phyloP scores from a whole-genome alignment of 176 grass and related monocot species.

The Lolium perenne region DNA sequence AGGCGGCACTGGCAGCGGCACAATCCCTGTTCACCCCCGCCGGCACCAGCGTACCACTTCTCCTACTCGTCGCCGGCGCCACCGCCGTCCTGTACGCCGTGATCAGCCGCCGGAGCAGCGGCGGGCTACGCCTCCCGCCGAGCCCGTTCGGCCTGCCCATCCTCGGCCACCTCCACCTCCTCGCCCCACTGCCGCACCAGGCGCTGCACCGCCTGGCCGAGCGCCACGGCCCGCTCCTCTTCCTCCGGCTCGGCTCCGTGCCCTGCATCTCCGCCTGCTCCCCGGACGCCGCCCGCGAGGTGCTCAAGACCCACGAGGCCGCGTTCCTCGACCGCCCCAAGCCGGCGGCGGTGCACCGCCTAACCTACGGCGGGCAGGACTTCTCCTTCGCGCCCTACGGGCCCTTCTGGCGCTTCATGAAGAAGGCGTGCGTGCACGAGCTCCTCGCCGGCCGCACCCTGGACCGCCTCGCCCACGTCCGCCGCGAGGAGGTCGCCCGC shows the following conservation, averaged over 20 bases:
- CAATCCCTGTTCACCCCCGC: not conserved
- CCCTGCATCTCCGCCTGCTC: constrained; percentile 68
- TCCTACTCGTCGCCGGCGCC: constrained; percentile 45
- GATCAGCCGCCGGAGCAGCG: not conserved
- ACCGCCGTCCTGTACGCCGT: constrained; percentile 28
- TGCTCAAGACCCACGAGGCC: constrained; percentile 64
- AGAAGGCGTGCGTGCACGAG: constrained; percentile 72
- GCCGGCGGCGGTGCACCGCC: constrained; percentile 40
- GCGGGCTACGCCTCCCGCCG: constrained; percentile 44
- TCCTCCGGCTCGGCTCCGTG: constrained; percentile 67
- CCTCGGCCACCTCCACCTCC: constrained; percentile 86
- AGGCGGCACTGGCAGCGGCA: constrained; percentile 20
- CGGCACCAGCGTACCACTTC: constrained; percentile 14
- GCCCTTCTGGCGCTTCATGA: constrained; percentile 82
- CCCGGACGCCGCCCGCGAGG: constrained; percentile 47
- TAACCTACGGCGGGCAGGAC: constrained; percentile 66
- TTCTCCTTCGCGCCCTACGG: constrained; percentile 75
- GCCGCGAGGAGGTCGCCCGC: constrained; percentile 57
- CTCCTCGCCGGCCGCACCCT: constrained; percentile 69
- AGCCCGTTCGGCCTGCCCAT: constrained; percentile 72
- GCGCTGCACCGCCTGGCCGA: constrained; percentile 63
- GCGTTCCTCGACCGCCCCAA: constrained; percentile 70
- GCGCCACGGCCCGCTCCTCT: constrained; percentile 60
- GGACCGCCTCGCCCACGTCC: constrained; percentile 56
- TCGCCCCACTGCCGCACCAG: constrained; percentile 63